Conservation (phyloP, 2,329 filamentous ascomycete species). For the Elsinoe australis region DNA sequence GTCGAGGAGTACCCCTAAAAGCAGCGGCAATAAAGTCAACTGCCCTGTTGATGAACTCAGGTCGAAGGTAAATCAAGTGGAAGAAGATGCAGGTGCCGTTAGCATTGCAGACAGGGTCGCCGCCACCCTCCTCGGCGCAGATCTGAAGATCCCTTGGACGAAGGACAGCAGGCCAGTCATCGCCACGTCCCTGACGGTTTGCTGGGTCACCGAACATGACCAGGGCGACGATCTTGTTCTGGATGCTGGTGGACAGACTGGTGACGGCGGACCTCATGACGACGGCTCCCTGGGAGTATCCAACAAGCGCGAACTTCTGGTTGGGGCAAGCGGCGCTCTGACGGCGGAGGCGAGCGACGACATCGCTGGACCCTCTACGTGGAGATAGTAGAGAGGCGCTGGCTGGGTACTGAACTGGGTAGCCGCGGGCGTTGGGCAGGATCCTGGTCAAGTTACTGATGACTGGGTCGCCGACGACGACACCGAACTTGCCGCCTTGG, state of each 20-base stretch:
- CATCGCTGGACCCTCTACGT: not conserved
- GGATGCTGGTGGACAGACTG: not conserved
- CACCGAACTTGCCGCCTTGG: not conserved
- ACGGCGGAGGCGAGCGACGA: not conserved
- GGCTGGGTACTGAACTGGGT: slow-evolving; percentile 10
- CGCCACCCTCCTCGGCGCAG: not conserved
- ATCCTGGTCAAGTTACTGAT: not conserved
- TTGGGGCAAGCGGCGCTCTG: not conserved
- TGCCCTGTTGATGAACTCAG: slow-evolving; percentile 1
- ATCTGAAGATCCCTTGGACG: slow-evolving; percentile 5
- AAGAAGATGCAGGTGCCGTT: slow-evolving; percentile 10
- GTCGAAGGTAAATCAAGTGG: slow-evolving; percentile 7
- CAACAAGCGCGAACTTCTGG: slow-evolving; percentile 13
- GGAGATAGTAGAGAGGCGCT: not conserved
- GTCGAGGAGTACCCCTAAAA: not conserved
- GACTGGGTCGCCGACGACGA: slow-evolving; percentile 2
- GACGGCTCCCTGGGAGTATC: slow-evolving; percentile 11
- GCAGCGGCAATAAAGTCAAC: not conserved
- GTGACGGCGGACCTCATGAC: slow-evolving; percentile 2
- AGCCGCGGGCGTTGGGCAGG: slow-evolving; percentile 5
- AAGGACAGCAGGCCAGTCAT: slow-evolving; percentile 2
- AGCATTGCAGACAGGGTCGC: slow-evolving; percentile 8
- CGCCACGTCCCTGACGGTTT: not conserved
- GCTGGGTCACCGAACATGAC: slow-evolving; percentile 12
- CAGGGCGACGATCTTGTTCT: slow-evolving; percentile 3